Evolutionary conservation across 306 rosid species (phyloP).

Genomic region (Ormosia semicastrata): DNA sequence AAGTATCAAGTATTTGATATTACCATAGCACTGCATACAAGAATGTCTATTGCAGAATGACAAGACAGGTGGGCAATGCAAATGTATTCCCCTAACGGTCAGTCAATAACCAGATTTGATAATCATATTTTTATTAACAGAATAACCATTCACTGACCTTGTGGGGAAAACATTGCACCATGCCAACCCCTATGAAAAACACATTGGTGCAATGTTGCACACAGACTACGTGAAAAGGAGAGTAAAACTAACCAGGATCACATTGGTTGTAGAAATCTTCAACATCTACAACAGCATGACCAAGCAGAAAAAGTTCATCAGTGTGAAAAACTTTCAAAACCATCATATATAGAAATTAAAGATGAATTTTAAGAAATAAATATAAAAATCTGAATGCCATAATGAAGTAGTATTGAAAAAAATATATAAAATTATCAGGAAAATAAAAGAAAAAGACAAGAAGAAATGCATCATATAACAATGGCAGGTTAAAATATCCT

Average conservation of each 20-base stretch:
- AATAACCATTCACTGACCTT: not conserved
- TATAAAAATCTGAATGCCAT: not conserved
- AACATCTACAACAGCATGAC: constrained; percentile 65
- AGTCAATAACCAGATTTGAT: not conserved
- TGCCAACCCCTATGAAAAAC: not conserved
- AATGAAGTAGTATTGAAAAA: not conserved
- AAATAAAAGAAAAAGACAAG: constrained; percentile 1
- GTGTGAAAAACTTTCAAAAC: constrained; percentile 2
- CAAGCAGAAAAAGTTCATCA: constrained; percentile 26
- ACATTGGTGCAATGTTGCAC: not conserved
- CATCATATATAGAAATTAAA: not conserved
- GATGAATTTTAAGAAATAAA: not conserved
- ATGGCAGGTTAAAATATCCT: not conserved
- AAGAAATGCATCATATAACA: not conserved
- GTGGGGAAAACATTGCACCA: constrained; percentile 1
- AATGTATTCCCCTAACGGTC: not conserved
- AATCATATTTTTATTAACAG: not conserved
- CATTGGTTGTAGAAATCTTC: constrained; percentile 84
- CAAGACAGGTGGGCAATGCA: not conserved
- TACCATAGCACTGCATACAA: not conserved
- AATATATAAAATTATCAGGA: not conserved
- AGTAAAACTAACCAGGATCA: constrained; percentile 69
- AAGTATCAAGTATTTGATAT: constrained; percentile 15
- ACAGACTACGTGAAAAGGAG: not conserved
- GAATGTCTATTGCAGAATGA: not conserved